Evolutionary conservation across 75 land plant species (phyloP), one percentile per base, ranked within the genome.

Genomic region (Pseudotsuga menziesii): DNA sequence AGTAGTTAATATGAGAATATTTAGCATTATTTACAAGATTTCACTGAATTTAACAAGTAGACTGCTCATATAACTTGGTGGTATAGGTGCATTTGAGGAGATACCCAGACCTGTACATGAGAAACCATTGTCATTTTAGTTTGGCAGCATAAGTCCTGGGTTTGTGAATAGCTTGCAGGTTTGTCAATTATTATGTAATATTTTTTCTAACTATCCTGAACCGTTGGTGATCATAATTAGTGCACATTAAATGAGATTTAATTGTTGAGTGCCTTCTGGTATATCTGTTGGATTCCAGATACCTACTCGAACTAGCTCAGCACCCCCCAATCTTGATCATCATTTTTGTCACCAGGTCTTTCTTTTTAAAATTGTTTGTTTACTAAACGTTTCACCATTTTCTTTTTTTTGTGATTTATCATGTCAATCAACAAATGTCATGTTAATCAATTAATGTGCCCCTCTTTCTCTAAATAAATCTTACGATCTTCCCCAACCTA

Each of bases 321-420:
- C 99, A 26, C 93, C 99, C 22, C 98, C 99, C 32, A 94, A 92
- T 81, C 80, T 97, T 61, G 98, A 97, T 78, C 98, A 97, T 76
- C 99, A 92, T 78, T 92, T 91, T 73, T 81, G 85, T 29, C 89
- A 92, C 58, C 99, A 92, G 93, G 94, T 95, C 17, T 63, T 59
- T 75, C 20, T 36, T 15, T n/a, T 4, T 29, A n/a, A 61, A 14
- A 61, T 57, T 59, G 17, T 13, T 58, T 76, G 27, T 69, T 41
- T 26, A 7, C 8, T 22, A 44, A 44, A 44, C 52, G 8, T 9
- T 44, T 44, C 12, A 44, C 52, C 9, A 32, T 4, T 44, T 64
- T 14, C 39, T 35, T 13, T 67, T 13, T 32, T 77, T 69, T 17
- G 62, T 25, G 19, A 26, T 76, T 76, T 59, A 32, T 25, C 4